Conservation (phyloP, 306 rosid species). For the Neltuma alba region DNA sequence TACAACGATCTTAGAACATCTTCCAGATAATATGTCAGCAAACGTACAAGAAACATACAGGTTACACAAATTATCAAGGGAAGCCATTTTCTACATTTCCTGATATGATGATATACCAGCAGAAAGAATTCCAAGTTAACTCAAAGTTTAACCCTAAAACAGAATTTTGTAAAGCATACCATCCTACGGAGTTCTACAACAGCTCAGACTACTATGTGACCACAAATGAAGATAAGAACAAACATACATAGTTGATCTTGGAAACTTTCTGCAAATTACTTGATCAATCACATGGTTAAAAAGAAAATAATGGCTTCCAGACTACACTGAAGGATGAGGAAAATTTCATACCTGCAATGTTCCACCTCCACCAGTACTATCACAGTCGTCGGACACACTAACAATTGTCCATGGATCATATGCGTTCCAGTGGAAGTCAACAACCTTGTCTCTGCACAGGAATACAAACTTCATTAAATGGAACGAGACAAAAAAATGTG, state of each 20-base stretch:
- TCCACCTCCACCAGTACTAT: slow-evolving; percentile 97
- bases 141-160: neutral
- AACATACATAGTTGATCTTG: neutral
- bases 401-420: slow-evolving; percentile 96
- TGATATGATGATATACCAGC: slow-evolving; percentile 16
- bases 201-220: neutral
- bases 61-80: neutral
- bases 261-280: slow-evolving; percentile 1
- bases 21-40: neutral
- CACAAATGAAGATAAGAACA: neutral
- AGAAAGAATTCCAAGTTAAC: neutral
- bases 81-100: neutral
- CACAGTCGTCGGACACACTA: slow-evolving; percentile 98
- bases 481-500: neutral
- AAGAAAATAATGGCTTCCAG: neutral
- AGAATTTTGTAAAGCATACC: neutral
- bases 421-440: slow-evolving; percentile 61
- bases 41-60: neutral
- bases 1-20: neutral
- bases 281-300: neutral
- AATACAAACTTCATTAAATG: slow-evolving; percentile 1
- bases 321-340: neutral
- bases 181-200: neutral
- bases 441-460: slow-evolving; percentile 55
- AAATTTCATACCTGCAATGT: slow-evolving; percentile 67